These are phyloP conservation scores for Talaromyces borbonicus DNA, from an alignment of 495 filamentous ascomycete species.

Conservation along the genomic window DNA sequence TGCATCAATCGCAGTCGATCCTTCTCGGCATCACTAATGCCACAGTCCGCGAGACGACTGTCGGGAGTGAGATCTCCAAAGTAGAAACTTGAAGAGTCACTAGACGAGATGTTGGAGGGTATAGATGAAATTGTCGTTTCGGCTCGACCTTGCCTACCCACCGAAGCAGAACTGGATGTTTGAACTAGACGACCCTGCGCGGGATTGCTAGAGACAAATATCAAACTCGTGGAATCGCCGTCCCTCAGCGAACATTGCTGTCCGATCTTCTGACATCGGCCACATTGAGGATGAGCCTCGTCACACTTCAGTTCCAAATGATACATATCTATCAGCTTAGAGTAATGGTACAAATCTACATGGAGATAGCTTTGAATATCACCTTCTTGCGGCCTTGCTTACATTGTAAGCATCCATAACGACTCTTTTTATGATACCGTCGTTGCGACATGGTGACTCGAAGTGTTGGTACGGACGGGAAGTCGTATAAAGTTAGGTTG, in stretches of 20 bases:
- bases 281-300: not conserved
- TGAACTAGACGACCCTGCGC: not conserved
- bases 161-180: not conserved
- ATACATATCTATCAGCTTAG: not conserved
- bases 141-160: not conserved
- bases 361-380: not conserved
- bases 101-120: not conserved
- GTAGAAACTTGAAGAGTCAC: not conserved
- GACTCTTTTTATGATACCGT: slow-evolving; percentile 26
- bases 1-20: slow-evolving; percentile 1
- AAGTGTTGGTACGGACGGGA: not conserved
- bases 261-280: slow-evolving; percentile 2
- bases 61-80: not conserved
- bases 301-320: slow-evolving; percentile 2
- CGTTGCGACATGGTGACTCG: slow-evolving; percentile 23
- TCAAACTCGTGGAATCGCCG: not conserved
- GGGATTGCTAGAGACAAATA: slow-evolving; percentile 2
- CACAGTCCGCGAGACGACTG: not conserved
- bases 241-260: not conserved
- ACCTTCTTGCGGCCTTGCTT: slow-evolving; percentile 18
- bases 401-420: slow-evolving; percentile 26
- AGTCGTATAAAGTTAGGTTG: not conserved
- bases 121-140: not conserved
- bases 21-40: not conserved
- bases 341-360: not conserved